Base-by-base conservation (phyloP, 2,329 filamentous ascomycete species). In the Clonostachys solani region DNA sequence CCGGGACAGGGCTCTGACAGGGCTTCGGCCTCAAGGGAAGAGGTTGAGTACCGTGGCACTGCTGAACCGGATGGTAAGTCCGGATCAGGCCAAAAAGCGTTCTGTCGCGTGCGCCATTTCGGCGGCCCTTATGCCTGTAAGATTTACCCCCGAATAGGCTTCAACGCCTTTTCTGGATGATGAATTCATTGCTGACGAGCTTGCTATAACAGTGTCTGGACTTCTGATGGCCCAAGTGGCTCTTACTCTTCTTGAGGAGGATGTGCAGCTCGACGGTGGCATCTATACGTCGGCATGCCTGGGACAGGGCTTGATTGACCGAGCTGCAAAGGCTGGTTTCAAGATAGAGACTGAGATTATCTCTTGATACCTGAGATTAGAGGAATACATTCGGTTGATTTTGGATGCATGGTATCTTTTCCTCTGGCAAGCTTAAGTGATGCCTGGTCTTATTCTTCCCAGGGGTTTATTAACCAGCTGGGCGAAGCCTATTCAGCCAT, bases 261-360 rank as follows among this genome's bases (percentile, higher is more conserved):
- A 49, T 35, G 44, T 43, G 37, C 74, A 83, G 13, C 66, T 80
- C 12, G 63, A 74, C 35, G 87, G 87, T 16, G 87, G 87, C 4
- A 68, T 89, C 19, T 80, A 87, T 51, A 92, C 88, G 2, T 83
- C 87, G 1, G 84, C 87, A 1, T 86, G 80, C 46, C 67, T 92
- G 3, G 87, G 87, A 1, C 81, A 85, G 54, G 68, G 73, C 10
- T 86, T 81, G 57, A 69, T 90, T 49, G 80, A 89, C 57, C 73
- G 84, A 13, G 57, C 89, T 38, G 68, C 78, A 35, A 71, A 74
- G 34, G 75, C 71, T 37, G 86, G 86, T 3, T 77, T 91, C 57
- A 78, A 78, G 59, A 72, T 86, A 41, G 79, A 87, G 23, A 29
- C 23, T 29, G 23, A 29, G 23, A 10, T 29, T 29, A 29, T 29